Percentiles rank a stretch among this genome's conserved stretches.
Evolutionary conservation across 176 grass and related monocot genomes (phyloP).

Genomic region (Oryza rufipogon): DNA sequence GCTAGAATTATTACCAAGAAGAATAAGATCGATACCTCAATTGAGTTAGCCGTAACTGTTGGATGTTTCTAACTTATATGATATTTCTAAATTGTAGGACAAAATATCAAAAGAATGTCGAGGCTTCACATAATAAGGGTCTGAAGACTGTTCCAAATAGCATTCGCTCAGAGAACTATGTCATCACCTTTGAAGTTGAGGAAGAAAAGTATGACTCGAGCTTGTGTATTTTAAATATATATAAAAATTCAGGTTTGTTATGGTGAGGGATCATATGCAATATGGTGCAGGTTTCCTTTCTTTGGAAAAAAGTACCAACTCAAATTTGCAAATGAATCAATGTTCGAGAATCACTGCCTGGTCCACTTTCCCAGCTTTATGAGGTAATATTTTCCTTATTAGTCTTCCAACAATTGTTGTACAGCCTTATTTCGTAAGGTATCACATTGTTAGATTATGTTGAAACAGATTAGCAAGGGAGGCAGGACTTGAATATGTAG

Average conservation of each 20-base stretch:
- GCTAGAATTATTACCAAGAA: background rate
- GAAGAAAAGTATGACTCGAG: constrained; percentile 86
- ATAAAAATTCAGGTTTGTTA: constrained; percentile 7
- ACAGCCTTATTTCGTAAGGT: background rate
- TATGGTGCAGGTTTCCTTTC: constrained; percentile 77
- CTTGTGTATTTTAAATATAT: constrained; percentile 1
- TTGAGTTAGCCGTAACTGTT: background rate
- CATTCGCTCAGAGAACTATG: constrained; percentile 96
- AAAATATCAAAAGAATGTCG: constrained; percentile 98
- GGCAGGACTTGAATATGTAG: constrained; percentile 88
- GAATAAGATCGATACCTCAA: background rate
- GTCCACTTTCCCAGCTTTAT: constrained; percentile 91
- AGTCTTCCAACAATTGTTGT: constrained; percentile 26
- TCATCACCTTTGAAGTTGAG: constrained; percentile 93
- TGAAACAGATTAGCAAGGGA: constrained; percentile 89
- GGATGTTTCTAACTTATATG: background rate
- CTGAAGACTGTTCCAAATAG: constrained; percentile 77
- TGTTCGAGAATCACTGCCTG: constrained; percentile 76
- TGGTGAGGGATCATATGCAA: constrained; percentile 24
- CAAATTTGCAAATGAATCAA: constrained; percentile 77
- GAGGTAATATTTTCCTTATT: constrained; percentile 58
- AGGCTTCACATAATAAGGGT: constrained; percentile 90
- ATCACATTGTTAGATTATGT: constrained; percentile 41
- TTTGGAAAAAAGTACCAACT: constrained; percentile 94
- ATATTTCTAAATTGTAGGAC: constrained; percentile 52